These are phyloP conservation scores for Globisporangium orthogonon DNA, from an alignment of 352 stramenopile genomes.

Conservation along the genomic window DNA sequence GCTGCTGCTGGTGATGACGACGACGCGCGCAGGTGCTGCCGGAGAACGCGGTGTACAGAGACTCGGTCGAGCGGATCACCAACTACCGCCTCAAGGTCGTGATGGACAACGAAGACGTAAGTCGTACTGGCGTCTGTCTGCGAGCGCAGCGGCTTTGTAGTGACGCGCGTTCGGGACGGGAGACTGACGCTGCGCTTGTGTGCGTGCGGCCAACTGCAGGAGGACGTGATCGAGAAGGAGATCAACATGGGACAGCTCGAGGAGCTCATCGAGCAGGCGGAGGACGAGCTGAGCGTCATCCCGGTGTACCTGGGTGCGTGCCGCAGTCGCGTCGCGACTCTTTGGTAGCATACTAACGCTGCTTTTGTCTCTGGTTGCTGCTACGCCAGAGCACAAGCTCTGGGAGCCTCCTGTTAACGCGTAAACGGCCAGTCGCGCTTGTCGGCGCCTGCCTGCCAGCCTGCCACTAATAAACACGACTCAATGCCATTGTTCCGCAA, in stretches of 20 bases:
- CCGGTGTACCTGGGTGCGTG: conserved; percentile 77
- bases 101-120: conserved; percentile 64
- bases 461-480: conserved; percentile 11
- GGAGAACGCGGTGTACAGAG: conserved; percentile 63
- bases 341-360: background rate
- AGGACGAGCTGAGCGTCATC: conserved; percentile 83
- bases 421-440: conserved; percentile 9
- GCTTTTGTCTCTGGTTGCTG: background rate
- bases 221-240: conserved; percentile 73
- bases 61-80: conserved; percentile 79
- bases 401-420: conserved; percentile 72
- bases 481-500: background rate
- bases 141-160: too few relatives aligned
- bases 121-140: conserved; percentile 4
- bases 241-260: conserved; percentile 88
- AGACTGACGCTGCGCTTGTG: background rate
- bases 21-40: conserved; percentile 38
- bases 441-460: background rate
- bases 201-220: conserved; percentile 21
- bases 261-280: conserved; percentile 83
- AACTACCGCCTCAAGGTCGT: conserved; percentile 80
- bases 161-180: background rate
- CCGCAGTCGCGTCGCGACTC: background rate
- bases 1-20: background rate
- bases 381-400: conserved; percentile 67